Base-by-base conservation (phyloP, 306 rosid species). In the Prinsepia uniflora region DNA sequence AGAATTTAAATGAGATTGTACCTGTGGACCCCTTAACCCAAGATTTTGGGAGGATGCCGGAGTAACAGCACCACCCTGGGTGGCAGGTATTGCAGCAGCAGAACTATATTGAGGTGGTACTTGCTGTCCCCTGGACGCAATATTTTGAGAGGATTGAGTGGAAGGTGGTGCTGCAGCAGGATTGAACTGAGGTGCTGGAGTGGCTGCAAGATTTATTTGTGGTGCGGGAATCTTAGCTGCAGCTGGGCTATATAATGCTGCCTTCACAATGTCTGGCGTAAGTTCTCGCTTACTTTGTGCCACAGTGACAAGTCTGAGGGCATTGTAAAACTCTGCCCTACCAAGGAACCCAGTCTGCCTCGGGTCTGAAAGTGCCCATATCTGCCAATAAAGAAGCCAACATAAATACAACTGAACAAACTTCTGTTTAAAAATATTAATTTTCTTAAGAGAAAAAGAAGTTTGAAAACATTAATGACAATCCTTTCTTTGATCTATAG, bases 211-310 rank as follows among this genome's bases (percentile, higher is more conserved):
- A 86, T 85, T 84, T 64, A 95, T 91, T 80, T 86, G 86, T 53
- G 99, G 99, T 57, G 99, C 89, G 18, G 99, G 99, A 72, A 95
- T 95, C 85, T 91, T 87, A 64, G 99, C 83, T 72, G 97, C 86
- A 62, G 93, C 99, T 0, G 96, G 91, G 22, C 97, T 87, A 85
- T 79, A 89, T 67, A 95, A 81, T 43, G 99, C 99, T 42, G 99
- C 97, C 82, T 86, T 91, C 8, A 95, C 97, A 19, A 91, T 84
- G 18, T 95, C 97, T 5, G 96, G 90, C 10, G 97, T 89, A 14
- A 95, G 79, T 41, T 91, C 96, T 43, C 96, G 89, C 82, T 86
- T 94, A 78, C 92, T 91, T 75, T 95, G 99, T 60, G 96, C 99
- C 71, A 95, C 97, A n/a, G 99, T 95, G 49, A 89, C 96, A 77